Evolutionary conservation across 345 rosid species (phyloP).

Genomic region (Heritiera littoralis): DNA sequence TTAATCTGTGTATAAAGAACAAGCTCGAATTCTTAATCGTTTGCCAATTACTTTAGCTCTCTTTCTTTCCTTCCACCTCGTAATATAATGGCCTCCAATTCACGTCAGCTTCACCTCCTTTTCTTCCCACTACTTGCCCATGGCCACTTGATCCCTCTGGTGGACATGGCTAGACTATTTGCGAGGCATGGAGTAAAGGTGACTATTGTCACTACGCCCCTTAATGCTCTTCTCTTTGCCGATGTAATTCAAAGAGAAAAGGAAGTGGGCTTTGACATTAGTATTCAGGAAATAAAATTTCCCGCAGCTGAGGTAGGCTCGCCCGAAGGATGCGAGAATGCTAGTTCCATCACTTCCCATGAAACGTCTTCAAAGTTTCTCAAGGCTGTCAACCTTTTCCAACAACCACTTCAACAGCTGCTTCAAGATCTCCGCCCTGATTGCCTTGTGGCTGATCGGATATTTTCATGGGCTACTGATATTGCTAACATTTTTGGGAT

Average conservation of each 20-base stretch:
- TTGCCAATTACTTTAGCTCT: neutral
- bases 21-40: neutral
- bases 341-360: no score
- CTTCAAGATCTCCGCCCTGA: slow-evolving; percentile 43
- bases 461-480: slow-evolving; percentile 63
- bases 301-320: no score
- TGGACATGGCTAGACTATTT: slow-evolving; percentile 14
- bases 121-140: slow-evolving; percentile 16
- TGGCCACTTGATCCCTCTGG: slow-evolving; percentile 49
- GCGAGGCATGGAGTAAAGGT: slow-evolving; percentile 39
- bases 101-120: neutral
- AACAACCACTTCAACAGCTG: slow-evolving; percentile 7
- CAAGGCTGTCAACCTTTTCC: no score
- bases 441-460: slow-evolving; percentile 58
- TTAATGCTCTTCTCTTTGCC: slow-evolving; percentile 40
- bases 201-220: slow-evolving; percentile 53
- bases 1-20: neutral
- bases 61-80: neutral
- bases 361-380: no score
- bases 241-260: slow-evolving; percentile 28
- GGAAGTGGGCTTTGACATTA: slow-evolving; percentile 27
- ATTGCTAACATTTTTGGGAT: slow-evolving; percentile 49
- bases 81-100: neutral
- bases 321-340: no score
- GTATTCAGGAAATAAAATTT: neutral